These are phyloP conservation scores for Hondaea fermentalgiana DNA, from an alignment of 108 stramenopile species.

Conservation along the genomic window DNA sequence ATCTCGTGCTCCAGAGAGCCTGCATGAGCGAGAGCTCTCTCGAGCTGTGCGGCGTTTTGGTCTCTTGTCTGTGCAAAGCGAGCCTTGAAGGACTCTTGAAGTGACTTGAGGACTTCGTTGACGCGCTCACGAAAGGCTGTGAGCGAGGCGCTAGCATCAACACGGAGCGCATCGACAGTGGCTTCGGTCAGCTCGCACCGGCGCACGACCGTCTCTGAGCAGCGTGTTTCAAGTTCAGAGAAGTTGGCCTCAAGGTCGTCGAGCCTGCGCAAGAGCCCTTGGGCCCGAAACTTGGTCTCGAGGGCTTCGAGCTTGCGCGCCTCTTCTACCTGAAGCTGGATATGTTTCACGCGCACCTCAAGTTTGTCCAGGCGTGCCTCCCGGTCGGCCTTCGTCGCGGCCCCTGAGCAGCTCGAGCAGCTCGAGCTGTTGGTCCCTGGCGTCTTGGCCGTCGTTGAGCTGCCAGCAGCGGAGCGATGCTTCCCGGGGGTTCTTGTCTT, in stretches of 20 bases:
- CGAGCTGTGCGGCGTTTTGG: not conserved
- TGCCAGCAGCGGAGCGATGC: too few species aligned
- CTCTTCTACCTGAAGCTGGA: not conserved
- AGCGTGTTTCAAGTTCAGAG: not conserved
- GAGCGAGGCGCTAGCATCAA: not conserved
- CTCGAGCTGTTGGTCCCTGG: too few species aligned
- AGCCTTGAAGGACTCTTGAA: not conserved
- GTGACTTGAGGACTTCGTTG: not conserved
- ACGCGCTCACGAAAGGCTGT: not conserved
- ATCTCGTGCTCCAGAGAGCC: not conserved
- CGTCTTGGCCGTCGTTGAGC: too few species aligned
- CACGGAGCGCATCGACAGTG: not conserved
- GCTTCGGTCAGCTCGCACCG: not conserved
- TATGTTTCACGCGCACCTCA: not conserved
- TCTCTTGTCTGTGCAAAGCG: not conserved
- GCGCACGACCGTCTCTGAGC: not conserved
- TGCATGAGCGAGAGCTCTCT: not conserved
- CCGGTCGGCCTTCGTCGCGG: not conserved
- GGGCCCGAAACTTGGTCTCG: not conserved
- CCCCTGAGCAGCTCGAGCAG: not conserved
- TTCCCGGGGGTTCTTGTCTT: too few species aligned
- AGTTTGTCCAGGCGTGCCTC: not conserved
- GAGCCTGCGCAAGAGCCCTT: not conserved
- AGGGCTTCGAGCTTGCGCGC: not conserved
- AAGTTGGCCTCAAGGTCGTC: not conserved